Evolutionary conservation across 495 filamentous ascomycete genomes (phyloP).

Genomic region (Aspergillus cristatus): DNA sequence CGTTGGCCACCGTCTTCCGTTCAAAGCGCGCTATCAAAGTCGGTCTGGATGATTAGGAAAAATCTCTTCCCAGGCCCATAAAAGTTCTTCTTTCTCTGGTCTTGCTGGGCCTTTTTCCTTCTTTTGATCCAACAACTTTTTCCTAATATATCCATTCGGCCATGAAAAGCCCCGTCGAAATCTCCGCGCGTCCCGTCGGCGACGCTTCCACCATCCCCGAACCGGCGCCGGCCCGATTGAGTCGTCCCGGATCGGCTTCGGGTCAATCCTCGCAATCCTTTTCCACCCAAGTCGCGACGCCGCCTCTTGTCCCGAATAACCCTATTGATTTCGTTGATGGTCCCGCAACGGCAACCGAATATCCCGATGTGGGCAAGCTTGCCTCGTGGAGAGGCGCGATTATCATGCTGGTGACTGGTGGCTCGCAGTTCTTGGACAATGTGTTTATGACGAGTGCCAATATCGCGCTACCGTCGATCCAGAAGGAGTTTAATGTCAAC

Average conservation of each 20-base stretch:
- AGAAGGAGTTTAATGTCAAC: slow-evolving; percentile 24
- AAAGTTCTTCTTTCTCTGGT: no score
- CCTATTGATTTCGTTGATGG: neutral
- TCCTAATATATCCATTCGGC: no score
- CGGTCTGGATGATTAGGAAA: no score
- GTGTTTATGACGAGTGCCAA: slow-evolving; percentile 33
- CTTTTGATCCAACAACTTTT: no score
- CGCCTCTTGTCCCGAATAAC: neutral
- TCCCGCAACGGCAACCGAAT: slow-evolving; percentile 5
- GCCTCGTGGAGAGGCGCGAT: slow-evolving; percentile 24
- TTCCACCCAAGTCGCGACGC: no score
- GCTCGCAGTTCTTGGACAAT: slow-evolving; percentile 32
- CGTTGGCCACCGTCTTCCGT: no score
- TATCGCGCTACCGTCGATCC: slow-evolving; percentile 27
- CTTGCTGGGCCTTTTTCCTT: no score
- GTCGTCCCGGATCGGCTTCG: neutral
- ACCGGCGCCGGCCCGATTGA: neutral
- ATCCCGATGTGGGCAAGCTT: slow-evolving; percentile 19
- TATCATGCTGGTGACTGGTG: slow-evolving; percentile 27
- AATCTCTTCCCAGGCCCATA: no score
- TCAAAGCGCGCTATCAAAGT: no score
- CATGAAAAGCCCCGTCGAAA: no score
- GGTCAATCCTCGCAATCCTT: neutral
- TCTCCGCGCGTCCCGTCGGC: no score
- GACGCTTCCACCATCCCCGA: neutral